Evolutionary conservation across 2,329 filamentous ascomycete species (phyloP), one percentile per base, ranked within the genome.

Genomic region (Fusarium heterosporum): DNA sequence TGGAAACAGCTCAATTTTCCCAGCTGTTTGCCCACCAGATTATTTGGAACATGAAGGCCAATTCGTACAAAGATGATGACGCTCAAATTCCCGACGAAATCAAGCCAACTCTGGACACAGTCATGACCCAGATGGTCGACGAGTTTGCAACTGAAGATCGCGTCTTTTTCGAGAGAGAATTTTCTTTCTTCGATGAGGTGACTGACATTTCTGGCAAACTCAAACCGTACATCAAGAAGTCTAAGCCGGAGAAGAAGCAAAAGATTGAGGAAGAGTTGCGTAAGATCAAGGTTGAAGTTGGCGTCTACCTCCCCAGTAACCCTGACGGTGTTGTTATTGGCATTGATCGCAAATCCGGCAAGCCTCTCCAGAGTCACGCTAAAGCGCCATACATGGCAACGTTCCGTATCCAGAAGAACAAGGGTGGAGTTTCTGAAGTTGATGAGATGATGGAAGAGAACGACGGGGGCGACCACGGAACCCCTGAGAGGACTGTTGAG

Each of bases 31-130:
- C 96, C 4, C 96, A 99, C 77, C 96, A 99, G 74, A 98, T 99
- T 70, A 99, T 99, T 75, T 99, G 96, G 96, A 99, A 99, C 77
- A 99, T 99, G 91, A 99, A 98, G 78, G 96, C 96, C 30, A 99
- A 99, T 77, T 92, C 94, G 2, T 99, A 92, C 84, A 99, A 97
- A 78, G 96, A 99, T 69, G 95, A 99, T 73, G 93, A 97, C 70
- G 94, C 91, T 14, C 88, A 91, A 72, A 87, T 97, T 66, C 94
- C 96, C 19, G 96, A 99, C 78, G 87, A 89, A 5, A 91, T 97
- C 74, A 99, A 99, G 76, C 95, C 96, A 4, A 96, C 91, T 0
- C 86, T 99, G 4, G 96, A 99, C 79, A 89, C 89, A 54, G 96
- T 99, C 69, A 96, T 93, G 89, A 84, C 86, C 28, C 90, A 90